Evolutionary conservation across 148 eudicot genomes (phyloP).

Genomic region (Rhododendron ovatum): DNA sequence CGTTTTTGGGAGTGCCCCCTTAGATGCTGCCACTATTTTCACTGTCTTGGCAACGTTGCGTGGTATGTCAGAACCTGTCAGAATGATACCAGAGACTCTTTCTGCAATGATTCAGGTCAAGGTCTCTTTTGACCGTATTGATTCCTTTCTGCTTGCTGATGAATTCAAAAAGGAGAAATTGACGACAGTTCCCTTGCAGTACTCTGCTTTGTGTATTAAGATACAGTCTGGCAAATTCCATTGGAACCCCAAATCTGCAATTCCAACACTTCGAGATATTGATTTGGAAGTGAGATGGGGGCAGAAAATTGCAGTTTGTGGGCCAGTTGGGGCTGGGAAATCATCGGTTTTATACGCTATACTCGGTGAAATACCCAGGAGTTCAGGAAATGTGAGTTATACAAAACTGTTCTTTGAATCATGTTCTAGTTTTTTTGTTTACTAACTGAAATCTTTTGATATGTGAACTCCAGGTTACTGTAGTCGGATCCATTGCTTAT

Average conservation of each 20-base stretch:
- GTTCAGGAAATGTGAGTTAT: slow-evolving; percentile 46
- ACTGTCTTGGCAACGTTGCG: slow-evolving; percentile 40
- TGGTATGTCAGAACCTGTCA: slow-evolving; percentile 45
- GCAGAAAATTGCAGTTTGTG: slow-evolving; percentile 55
- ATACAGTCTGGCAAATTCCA: slow-evolving; percentile 34
- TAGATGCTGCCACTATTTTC: slow-evolving; percentile 50
- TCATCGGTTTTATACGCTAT: slow-evolving; percentile 56
- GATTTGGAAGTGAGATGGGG: slow-evolving; percentile 27
- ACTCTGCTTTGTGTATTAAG: slow-evolving; percentile 9
- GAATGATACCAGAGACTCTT: slow-evolving; percentile 41
- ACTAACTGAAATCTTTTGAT: background rate
- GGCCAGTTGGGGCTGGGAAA: slow-evolving; percentile 69
- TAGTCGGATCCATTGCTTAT: slow-evolving; percentile 52
- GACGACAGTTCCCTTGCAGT: background rate
- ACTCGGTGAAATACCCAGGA: slow-evolving; percentile 52
- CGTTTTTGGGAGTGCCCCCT: slow-evolving; percentile 34
- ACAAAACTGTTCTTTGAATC: background rate
- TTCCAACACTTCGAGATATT: slow-evolving; percentile 31
- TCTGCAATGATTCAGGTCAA: slow-evolving; percentile 36
- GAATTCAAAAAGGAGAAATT: slow-evolving; percentile 29
- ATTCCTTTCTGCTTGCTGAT: slow-evolving; percentile 35
- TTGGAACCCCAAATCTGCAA: slow-evolving; percentile 41
- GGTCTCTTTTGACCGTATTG: slow-evolving; percentile 45
- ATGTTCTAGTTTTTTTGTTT: background rate
- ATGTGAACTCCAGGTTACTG: slow-evolving; percentile 31